Base-by-base conservation (phyloP, 345 rosid genomes). In the Excoecaria cochinchinensis region DNA sequence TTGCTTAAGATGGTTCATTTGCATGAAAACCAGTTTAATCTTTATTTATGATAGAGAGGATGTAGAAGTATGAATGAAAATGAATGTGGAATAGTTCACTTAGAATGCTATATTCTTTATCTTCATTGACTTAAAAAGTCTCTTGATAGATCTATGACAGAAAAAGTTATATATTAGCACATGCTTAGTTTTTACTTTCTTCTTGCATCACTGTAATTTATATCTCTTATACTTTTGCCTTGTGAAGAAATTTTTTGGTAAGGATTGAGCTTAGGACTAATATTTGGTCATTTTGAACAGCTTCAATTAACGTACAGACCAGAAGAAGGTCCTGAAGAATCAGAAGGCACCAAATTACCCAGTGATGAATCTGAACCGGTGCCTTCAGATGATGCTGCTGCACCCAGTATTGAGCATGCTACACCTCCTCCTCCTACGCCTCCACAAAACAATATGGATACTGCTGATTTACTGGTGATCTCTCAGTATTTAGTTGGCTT, bases 391-490 rank as follows among this genome's bases (percentile, higher is more conserved):
- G 85, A 73, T 79, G 85, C 78, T 60, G 83, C 84, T 71, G 82
- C 76, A 72, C 72, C 82, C 71, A 74, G 76, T 67, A 84, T 75
- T 63, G 92, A 90, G 78, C 76, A 60, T 70, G 81, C 82, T 76
- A 78, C 89, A 12, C 77, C 86, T 10, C 72, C 86, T 76, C 84
- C 92, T 59, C 72, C 93, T 72, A 77, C 84, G 39, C 82, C 86
- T 65, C 79, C 91, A 81, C 95, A 83, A 79, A 89, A 82, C 86
- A 79, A 76, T 71, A 64, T 78, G 64, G 92, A 90, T 53, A 84
- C 94, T 4, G 97, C 88, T 80, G 99, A 93, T 79, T 76, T 96
- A 73, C 85, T 93, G 97, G 99, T 96, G 85, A 71, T 72, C 47
- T 60, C 40, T 69, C 70, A 48, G 50, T 47, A 71, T 22, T 39